A percentile compares a stretch with the other conserved stretches of the same genome.
phyloP scores from a whole-genome alignment of 495 filamentous ascomycete species.

The Filosporella fistucella region DNA sequence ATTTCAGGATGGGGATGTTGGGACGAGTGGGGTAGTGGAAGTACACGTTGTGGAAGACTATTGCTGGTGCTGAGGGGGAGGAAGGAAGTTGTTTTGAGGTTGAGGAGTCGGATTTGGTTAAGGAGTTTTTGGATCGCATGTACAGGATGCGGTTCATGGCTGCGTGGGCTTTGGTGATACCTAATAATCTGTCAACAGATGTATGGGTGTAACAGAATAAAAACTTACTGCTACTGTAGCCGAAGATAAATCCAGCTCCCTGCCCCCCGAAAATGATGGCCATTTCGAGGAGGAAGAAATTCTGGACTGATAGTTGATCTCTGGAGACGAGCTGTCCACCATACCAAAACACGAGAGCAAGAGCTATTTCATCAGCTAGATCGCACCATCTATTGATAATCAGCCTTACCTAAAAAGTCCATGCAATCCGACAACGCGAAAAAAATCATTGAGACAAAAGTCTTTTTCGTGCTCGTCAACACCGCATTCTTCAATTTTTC shows the following conservation, averaged over 20 bases:
- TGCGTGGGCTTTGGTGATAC: constrained; percentile 54
- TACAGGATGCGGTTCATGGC: neutral
- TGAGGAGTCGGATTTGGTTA: neutral
- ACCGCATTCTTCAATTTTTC: constrained; percentile 30
- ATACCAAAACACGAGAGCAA: neutral
- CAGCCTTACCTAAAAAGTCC: neutral
- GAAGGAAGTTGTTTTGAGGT: too few relatives aligned
- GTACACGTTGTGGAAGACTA: constrained; percentile 37
- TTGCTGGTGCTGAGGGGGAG: too few relatives aligned
- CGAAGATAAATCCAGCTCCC: constrained; percentile 76
- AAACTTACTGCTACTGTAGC: constrained; percentile 62
- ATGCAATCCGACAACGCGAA: neutral
- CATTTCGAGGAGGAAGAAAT: constrained; percentile 54
- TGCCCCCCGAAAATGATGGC: constrained; percentile 76
- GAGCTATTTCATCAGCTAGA: neutral
- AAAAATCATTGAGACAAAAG: neutral
- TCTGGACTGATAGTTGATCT: constrained; percentile 67
- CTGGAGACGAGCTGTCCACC: constrained; percentile 52
- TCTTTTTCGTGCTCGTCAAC: neutral
- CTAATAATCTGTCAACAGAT: too few relatives aligned
- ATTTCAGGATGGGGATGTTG: constrained; percentile 31
- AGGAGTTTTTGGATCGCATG: neutral
- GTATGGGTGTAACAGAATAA: too few relatives aligned
- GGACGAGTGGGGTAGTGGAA: constrained; percentile 48
- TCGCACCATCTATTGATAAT: neutral